Conservation (phyloP, 108 stramenopile genomes). For the Pelagomonas calceolata region DNA sequence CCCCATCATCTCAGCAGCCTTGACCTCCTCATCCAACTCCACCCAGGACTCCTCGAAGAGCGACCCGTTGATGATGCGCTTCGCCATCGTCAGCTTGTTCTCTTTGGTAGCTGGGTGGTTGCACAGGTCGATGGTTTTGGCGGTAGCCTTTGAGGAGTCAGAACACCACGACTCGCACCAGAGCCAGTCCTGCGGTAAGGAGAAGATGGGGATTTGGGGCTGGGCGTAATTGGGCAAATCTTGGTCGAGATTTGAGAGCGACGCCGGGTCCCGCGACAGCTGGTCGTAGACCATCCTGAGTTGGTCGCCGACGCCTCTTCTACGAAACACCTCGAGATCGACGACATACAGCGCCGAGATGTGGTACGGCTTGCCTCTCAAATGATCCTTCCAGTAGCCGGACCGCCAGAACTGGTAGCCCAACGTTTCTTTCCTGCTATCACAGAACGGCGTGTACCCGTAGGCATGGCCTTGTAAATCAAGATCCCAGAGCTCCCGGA, state of each 20-base stretch:
- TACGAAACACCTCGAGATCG: slow-evolving; percentile 80
- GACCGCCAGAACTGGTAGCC: slow-evolving; percentile 88
- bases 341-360: slow-evolving; percentile 98
- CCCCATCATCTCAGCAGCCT: too few relatives aligned
- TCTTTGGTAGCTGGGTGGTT: slow-evolving; percentile 98
- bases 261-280: slow-evolving; percentile 85
- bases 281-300: slow-evolving; percentile 83
- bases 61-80: slow-evolving; percentile 81
- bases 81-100: slow-evolving; percentile 97
- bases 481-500: slow-evolving; percentile 93
- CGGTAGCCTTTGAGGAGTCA: slow-evolving; percentile 78
- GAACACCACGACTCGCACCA: slow-evolving; percentile 99
- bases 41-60: slow-evolving; percentile 93
- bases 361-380: slow-evolving; percentile 86
- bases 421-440: slow-evolving; percentile 73
- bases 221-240: slow-evolving; percentile 97
- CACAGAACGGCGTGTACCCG: slow-evolving; percentile 95
- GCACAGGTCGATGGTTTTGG: slow-evolving; percentile 99
- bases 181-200: slow-evolving; percentile 93
- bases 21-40: slow-evolving; percentile 87
- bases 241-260: slow-evolving; percentile 93
- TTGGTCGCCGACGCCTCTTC: slow-evolving; percentile 75
- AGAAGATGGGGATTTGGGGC: slow-evolving; percentile 70
- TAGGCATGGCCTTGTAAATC: slow-evolving; percentile 78
- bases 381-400: slow-evolving; percentile 88